phyloP scores from a whole-genome alignment of 2,329 filamentous ascomycete species.

The Epichloe bromicola region DNA sequence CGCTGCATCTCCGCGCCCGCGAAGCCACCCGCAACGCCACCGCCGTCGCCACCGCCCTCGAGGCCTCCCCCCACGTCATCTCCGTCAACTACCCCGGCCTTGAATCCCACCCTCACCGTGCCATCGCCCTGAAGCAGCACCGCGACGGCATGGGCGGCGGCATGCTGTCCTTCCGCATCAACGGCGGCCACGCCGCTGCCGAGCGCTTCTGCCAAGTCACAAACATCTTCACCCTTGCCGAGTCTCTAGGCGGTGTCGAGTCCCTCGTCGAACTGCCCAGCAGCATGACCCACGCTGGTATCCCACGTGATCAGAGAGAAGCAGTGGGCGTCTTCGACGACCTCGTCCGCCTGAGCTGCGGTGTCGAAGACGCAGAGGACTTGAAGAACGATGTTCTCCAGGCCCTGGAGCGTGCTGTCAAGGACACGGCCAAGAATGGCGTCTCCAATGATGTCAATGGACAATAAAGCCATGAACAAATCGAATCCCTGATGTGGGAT shows the following conservation, averaged over 20 bases:
- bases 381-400: constrained; percentile 69
- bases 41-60: constrained; percentile 61
- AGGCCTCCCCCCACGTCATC: constrained; percentile 65
- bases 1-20: constrained; percentile 79
- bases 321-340: constrained; percentile 91
- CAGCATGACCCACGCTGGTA: constrained; percentile 95
- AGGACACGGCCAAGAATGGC: constrained; percentile 14
- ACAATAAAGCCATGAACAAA: constrained; percentile 2
- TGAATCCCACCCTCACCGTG: constrained; percentile 72
- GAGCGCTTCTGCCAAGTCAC: constrained; percentile 87
- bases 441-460: constrained; percentile 18
- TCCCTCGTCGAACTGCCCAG: constrained; percentile 82
- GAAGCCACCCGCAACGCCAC: constrained; percentile 76
- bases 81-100: constrained; percentile 93
- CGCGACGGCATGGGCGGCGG: constrained; percentile 88
- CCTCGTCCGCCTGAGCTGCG: constrained; percentile 83
- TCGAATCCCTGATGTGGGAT: too few relatives aligned
- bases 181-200: constrained; percentile 72
- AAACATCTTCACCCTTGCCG: constrained; percentile 82
- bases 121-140: constrained; percentile 81
- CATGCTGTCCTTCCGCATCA: constrained; percentile 94
- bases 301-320: constrained; percentile 81
- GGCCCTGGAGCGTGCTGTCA: constrained; percentile 65
- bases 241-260: constrained; percentile 87
- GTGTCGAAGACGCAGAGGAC: constrained; percentile 82